Evolutionary conservation across 768 basidiomycete genomes (phyloP).

Genomic region (Glaciozyma martinii): DNA sequence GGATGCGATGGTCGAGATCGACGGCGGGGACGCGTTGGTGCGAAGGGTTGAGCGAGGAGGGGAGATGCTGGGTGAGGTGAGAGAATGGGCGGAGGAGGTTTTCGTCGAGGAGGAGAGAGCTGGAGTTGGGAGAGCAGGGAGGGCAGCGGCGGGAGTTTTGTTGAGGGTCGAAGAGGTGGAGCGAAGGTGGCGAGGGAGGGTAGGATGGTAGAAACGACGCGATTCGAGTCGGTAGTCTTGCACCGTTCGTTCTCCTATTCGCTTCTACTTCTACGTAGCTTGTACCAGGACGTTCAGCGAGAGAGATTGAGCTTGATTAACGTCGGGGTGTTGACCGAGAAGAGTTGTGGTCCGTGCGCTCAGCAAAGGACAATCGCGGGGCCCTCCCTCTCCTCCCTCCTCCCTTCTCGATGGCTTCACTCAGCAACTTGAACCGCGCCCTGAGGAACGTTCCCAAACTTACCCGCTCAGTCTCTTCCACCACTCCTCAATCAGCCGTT

Average conservation of each 20-base stretch:
- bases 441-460: background rate
- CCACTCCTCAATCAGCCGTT: background rate
- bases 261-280: too few relatives aligned
- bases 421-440: too few relatives aligned
- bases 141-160: constrained; percentile 68
- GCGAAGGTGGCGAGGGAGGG: constrained; percentile 58
- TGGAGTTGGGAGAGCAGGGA: constrained; percentile 54
- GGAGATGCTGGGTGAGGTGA: constrained; percentile 52
- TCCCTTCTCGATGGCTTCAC: too few relatives aligned
- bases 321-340: too few relatives aligned
- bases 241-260: too few relatives aligned
- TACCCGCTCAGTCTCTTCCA: background rate
- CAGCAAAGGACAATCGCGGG: too few relatives aligned
- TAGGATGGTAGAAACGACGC: constrained; percentile 39
- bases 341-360: too few relatives aligned
- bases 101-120: constrained; percentile 31
- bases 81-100: constrained; percentile 45
- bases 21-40: constrained; percentile 61
- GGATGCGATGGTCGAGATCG: constrained; percentile 64
- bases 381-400: too few relatives aligned
- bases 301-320: too few relatives aligned
- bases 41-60: constrained; percentile 54
- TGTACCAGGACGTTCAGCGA: too few relatives aligned
- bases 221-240: too few relatives aligned
- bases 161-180: constrained; percentile 67